Conservation (phyloP, 345 rosid genomes). For the Salix exigua region DNA sequence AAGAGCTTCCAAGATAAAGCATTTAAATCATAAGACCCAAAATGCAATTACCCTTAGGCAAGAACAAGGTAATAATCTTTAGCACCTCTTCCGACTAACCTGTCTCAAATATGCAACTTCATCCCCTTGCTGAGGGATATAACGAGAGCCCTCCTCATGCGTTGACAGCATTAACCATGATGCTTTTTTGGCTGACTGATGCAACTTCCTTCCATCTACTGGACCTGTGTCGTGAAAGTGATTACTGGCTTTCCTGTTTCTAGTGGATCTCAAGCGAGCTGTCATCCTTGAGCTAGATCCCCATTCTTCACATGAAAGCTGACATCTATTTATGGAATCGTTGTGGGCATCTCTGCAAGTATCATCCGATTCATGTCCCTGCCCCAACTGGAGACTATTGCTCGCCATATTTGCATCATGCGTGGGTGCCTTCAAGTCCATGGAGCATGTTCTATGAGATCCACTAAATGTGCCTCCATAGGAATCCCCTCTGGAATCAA, state of each 20-base stretch:
- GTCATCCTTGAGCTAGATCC: conserved; percentile 62
- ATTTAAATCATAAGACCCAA: neutral
- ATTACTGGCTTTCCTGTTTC: conserved; percentile 73
- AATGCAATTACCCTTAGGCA: neutral
- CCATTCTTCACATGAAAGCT: conserved; percentile 53
- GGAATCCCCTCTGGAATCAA: conserved; percentile 28
- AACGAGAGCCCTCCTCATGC: conserved; percentile 86
- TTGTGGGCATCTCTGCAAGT: conserved; percentile 8
- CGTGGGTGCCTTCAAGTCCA: conserved; percentile 30
- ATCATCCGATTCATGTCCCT: conserved; percentile 37
- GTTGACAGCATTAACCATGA: conserved; percentile 81
- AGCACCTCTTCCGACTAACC: conserved; percentile 37
- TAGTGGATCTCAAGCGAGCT: conserved; percentile 69
- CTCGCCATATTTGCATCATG: conserved; percentile 26
- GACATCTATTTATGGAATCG: conserved; percentile 31
- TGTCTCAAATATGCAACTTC: conserved; percentile 85
- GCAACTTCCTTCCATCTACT: conserved; percentile 45
- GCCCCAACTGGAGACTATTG: conserved; percentile 22
- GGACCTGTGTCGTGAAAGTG: conserved; percentile 55
- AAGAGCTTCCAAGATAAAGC: neutral
- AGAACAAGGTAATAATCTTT: conserved; percentile 5
- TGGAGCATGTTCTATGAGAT: conserved; percentile 30
- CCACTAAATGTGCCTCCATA: conserved; percentile 38
- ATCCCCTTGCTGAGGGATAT: conserved; percentile 92
- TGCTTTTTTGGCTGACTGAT: conserved; percentile 47